Percentiles rank a stretch among this genome's conserved stretches.
Evolutionary conservation across 2,329 filamentous ascomycete species (phyloP).

Genomic region (Stachybotrys elegans): DNA sequence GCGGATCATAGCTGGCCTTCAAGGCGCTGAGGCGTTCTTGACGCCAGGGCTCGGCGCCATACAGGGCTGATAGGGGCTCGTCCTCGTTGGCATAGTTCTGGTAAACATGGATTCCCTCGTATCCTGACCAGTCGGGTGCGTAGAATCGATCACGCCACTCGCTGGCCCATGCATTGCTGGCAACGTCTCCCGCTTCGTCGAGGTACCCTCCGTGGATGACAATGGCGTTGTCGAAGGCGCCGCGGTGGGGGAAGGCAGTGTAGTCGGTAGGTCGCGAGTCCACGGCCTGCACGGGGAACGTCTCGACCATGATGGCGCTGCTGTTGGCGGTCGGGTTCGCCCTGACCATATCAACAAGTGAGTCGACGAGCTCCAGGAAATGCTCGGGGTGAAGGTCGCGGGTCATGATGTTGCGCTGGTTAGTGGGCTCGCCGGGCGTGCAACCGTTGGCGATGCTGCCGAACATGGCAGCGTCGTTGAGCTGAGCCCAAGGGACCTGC

Average conservation of each 20-base stretch:
- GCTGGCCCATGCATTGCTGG: slow-evolving; percentile 11
- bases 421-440: neutral
- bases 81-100: slow-evolving; percentile 49
- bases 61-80: slow-evolving; percentile 34
- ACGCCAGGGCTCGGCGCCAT: slow-evolving; percentile 46
- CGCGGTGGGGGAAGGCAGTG: slow-evolving; percentile 16
- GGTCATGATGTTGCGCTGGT: neutral
- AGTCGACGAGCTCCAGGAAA: neutral
- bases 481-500: slow-evolving; percentile 4
- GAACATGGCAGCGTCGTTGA: neutral
- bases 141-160: slow-evolving; percentile 13
- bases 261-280: slow-evolving; percentile 2
- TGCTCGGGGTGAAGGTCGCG: neutral
- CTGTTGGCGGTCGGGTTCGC: slow-evolving; percentile 10
- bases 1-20: slow-evolving; percentile 45
- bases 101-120: slow-evolving; percentile 19
- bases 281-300: slow-evolving; percentile 41
- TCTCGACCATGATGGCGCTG: slow-evolving; percentile 51
- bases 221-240: slow-evolving; percentile 12
- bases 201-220: slow-evolving; percentile 14
- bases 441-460: neutral
- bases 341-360: slow-evolving; percentile 1
- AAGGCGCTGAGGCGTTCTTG: slow-evolving; percentile 35
- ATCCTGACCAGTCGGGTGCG: slow-evolving; percentile 4
- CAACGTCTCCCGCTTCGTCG: slow-evolving; percentile 10